phyloP scores from a whole-genome alignment of 2,329 filamentous ascomycete species.

The Pseudodiploospora longispora region DNA sequence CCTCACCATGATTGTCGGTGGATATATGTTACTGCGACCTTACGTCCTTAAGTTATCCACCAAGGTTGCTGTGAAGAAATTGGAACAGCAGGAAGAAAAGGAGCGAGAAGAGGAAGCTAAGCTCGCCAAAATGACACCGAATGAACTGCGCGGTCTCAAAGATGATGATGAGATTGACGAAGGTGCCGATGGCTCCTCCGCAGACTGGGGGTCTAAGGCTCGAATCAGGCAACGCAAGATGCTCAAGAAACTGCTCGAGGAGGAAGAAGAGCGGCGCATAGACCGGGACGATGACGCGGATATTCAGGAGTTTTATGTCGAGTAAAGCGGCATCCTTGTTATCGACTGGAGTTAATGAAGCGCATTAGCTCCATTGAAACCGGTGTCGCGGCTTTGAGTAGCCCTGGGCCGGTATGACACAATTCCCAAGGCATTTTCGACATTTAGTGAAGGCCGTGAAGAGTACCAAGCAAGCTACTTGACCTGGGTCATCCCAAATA shows the following conservation, averaged over 20 bases:
- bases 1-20: constrained; percentile 61
- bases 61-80: constrained; percentile 53
- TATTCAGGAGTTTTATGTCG: constrained; percentile 62
- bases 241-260: constrained; percentile 56
- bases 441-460: no score
- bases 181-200: constrained; percentile 36
- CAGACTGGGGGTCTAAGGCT: constrained; percentile 64
- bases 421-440: no score
- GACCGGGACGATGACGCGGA: constrained; percentile 67
- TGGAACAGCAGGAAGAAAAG: constrained; percentile 52
- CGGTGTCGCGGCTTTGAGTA: no score
- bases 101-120: constrained; percentile 39
- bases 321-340: constrained; percentile 17
- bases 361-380: no score
- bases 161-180: constrained; percentile 42
- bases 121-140: constrained; percentile 49
- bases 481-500: no score
- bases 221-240: constrained; percentile 60
- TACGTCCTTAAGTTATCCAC: constrained; percentile 63
- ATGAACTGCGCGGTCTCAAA: constrained; percentile 52
- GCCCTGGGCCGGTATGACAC: no score
- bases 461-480: no score
- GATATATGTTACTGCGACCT: constrained; percentile 65
- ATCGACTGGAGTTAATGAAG: no score
- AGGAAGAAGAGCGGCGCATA: constrained; percentile 49